Percentiles rank a stretch among this genome's conserved stretches.
Conservation (phyloP, 371 early-diverging fungal species). For the Mortierella sp. region DNA sequence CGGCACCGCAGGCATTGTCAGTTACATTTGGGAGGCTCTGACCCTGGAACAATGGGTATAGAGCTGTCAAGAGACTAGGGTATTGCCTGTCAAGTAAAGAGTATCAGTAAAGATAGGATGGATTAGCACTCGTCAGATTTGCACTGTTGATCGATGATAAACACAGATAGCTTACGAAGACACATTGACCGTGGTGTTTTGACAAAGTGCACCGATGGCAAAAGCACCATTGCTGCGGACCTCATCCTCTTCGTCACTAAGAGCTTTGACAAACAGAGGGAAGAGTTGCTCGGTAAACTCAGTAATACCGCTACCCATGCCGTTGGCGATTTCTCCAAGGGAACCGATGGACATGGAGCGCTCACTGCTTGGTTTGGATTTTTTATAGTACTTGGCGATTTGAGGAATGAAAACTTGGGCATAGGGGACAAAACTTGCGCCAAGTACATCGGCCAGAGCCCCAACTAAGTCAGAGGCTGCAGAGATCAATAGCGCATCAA, state of each 20-base stretch:
- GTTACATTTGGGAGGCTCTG: constrained; percentile 75
- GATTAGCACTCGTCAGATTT: too few species aligned
- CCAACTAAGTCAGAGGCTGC: constrained; percentile 88
- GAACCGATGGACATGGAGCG: constrained; percentile 93
- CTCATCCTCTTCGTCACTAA: constrained; percentile 83
- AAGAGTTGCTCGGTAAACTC: constrained; percentile 80
- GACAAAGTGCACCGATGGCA: constrained; percentile 82
- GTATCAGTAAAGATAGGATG: not conserved
- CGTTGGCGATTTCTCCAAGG: constrained; percentile 85
- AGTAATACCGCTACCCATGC: constrained; percentile 80
- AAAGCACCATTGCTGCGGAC: constrained; percentile 91
- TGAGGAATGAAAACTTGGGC: constrained; percentile 85
- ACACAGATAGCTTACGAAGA: constrained; percentile 57
- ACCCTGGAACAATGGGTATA: constrained; percentile 80
- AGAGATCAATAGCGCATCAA: constrained; percentile 84
- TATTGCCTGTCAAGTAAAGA: constrained; percentile 63
- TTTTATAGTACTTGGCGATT: constrained; percentile 86
- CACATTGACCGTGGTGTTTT: constrained; percentile 78
- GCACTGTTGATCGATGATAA: not conserved
- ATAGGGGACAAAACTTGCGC: constrained; percentile 78
- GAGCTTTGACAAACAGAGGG: constrained; percentile 75
- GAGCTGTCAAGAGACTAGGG: constrained; percentile 73
- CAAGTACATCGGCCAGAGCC: constrained; percentile 80
- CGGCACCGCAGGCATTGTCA: constrained; percentile 94
- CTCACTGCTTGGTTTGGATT: constrained; percentile 77